Evolutionary conservation across 2,329 filamentous ascomycete species (phyloP).

Genomic region (Pseudocercospora fijiensis): DNA sequence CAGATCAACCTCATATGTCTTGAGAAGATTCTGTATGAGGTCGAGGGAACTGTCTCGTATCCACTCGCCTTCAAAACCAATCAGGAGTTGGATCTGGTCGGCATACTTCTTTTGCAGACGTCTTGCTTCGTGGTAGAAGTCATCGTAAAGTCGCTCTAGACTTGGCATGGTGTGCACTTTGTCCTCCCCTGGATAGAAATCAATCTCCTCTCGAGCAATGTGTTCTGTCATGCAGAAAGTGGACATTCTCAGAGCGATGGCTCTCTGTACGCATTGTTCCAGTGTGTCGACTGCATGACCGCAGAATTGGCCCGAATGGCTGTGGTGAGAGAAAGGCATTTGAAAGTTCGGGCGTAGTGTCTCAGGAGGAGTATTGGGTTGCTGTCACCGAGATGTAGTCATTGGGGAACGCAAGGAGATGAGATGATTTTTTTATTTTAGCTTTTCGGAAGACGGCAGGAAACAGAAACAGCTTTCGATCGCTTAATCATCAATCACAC

Average conservation of each 20-base stretch:
- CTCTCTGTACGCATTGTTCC: conserved; percentile 77
- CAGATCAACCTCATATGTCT: conserved; percentile 71
- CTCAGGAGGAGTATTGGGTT: not conserved
- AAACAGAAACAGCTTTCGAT: not conserved
- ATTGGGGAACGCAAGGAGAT: not conserved
- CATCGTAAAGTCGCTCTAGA: conserved; percentile 58
- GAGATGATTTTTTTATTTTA: not conserved
- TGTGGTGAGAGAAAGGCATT: conserved; percentile 98
- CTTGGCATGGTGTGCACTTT: conserved; percentile 43
- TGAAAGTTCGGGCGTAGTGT: not conserved
- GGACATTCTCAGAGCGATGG: conserved; percentile 74
- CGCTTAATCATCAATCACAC: not conserved
- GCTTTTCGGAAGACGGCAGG: not conserved
- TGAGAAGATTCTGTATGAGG: conserved; percentile 59
- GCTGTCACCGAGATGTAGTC: not conserved
- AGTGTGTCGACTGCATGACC: conserved; percentile 82
- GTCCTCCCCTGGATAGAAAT: conserved; percentile 87
- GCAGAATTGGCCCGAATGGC: conserved; percentile 97
- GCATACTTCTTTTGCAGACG: conserved; percentile 71
- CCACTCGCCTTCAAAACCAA: conserved; percentile 94
- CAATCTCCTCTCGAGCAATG: conserved; percentile 76
- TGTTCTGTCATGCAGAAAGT: conserved; percentile 91
- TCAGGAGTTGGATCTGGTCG: conserved; percentile 69
- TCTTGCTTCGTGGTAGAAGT: conserved; percentile 73
- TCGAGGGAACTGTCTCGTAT: conserved; percentile 68